Evolutionary conservation across 805 yeast species (phyloP), one percentile per base, ranked within the genome.

Genomic region (Yarrowia yakushimensis): DNA sequence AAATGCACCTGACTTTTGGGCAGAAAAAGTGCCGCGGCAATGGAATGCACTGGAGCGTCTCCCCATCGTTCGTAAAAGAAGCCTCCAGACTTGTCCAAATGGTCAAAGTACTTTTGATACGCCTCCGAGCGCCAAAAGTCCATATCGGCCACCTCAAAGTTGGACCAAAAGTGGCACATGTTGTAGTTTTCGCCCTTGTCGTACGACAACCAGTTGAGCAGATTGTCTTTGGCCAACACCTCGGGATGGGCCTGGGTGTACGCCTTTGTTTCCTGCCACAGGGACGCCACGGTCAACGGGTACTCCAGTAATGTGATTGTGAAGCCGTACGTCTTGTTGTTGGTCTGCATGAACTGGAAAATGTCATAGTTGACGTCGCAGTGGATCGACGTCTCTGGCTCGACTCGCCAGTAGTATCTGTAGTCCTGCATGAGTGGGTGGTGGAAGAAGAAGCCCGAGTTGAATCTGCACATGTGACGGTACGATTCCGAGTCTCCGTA

Each of bases 31-130:
- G 90, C 75, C 1, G 83, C 86, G 8, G 87, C 93, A 54, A 88
- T 79, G 0, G 93, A 81, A 74, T 88, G 94, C n/a, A 88, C 81
- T 4, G 94, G 94, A 0, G 94, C 96, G 73, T 88, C 96, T 20
- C 96, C 96, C 94, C 96, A 89, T 66, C 96, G 78, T 75, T 88
- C 92, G 69, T 87, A 86, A 71, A 82, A 87, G 70, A 87, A 87
- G 0, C 93, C 94, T 63, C 93, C 93, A 2, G 81, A 72, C 45
- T 72, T 64, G 69, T 87, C 94, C 43, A 87, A 74, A 69, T 76
- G 75, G 17, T 85, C 77, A 70, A 87, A 87, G 72, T 80, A 86
- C 11, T 79, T 76, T 36, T 78, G 76, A 72, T 86, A 87, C 25
- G 79, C 77, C 23, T 77, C 72, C 0, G 82, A 75, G 66, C 89